phyloP scores from a whole-genome alignment of 2,329 filamentous ascomycete genomes.

The Fusarium denticulatum region DNA sequence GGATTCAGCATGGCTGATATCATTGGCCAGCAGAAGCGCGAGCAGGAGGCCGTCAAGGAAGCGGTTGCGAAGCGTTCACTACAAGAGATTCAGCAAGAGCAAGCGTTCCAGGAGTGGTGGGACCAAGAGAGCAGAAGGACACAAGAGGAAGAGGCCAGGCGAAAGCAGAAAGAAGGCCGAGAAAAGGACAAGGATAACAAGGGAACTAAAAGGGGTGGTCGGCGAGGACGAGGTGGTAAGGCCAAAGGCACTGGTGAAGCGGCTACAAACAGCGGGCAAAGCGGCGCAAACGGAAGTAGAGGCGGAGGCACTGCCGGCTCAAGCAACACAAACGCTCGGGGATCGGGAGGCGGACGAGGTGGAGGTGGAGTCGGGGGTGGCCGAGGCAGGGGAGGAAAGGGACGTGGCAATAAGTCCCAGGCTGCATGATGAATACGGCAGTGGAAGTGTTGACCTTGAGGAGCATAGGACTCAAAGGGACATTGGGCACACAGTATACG shows the following conservation, averaged over 20 bases:
- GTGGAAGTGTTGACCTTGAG: slow-evolving; percentile 18
- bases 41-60: slow-evolving; percentile 84
- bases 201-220: slow-evolving; percentile 44
- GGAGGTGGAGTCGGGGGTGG: slow-evolving; percentile 34
- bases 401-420: slow-evolving; percentile 34
- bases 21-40: slow-evolving; percentile 83
- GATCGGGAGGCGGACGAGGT: slow-evolving; percentile 31
- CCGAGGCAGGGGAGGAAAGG: slow-evolving; percentile 37
- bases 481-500: background rate
- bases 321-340: slow-evolving; percentile 25
- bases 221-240: slow-evolving; percentile 48
- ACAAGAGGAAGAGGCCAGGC: slow-evolving; percentile 68
- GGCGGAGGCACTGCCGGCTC: slow-evolving; percentile 18
- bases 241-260: slow-evolving; percentile 36
- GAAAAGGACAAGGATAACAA: slow-evolving; percentile 59
- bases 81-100: slow-evolving; percentile 95
- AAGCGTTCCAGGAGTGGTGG: slow-evolving; percentile 98
- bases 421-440: slow-evolving; percentile 2
- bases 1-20: slow-evolving; percentile 88
- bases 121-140: slow-evolving; percentile 82
- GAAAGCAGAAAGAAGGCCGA: slow-evolving; percentile 49
- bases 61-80: slow-evolving; percentile 88
- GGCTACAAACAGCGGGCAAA: slow-evolving; percentile 29
- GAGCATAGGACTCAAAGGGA: slow-evolving; percentile 32
- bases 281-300: slow-evolving; percentile 14